phyloP scores from a whole-genome alignment of 2,329 filamentous ascomycete genomes.

The Thelonectria discophora region DNA sequence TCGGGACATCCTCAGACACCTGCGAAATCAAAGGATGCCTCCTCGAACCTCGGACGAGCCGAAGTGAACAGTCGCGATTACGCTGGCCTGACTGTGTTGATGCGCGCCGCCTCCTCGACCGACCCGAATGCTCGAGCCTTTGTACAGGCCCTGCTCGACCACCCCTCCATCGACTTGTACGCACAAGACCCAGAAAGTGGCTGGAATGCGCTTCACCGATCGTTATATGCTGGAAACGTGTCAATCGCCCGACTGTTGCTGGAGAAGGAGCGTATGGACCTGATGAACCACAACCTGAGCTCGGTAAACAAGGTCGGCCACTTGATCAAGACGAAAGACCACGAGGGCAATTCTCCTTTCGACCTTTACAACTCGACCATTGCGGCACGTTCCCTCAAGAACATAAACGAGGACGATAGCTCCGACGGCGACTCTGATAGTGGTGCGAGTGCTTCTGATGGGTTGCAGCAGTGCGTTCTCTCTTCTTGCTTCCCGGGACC shows the following conservation, averaged over 20 bases:
- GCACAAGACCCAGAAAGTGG: conserved; percentile 89
- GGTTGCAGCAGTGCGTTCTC: conserved; percentile 42
- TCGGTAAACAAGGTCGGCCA: conserved; percentile 72
- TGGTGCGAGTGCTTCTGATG: conserved; percentile 55
- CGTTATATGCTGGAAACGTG: conserved; percentile 89
- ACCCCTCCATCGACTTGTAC: conserved; percentile 86
- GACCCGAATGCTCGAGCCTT: conserved; percentile 76
- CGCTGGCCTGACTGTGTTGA: conserved; percentile 81
- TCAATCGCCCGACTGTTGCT: conserved; percentile 85
- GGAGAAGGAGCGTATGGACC: conserved; percentile 75
- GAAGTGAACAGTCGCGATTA: conserved; percentile 89
- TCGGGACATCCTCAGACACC: conserved; percentile 58
- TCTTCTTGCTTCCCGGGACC: neutral
- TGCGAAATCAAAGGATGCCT: conserved; percentile 56
- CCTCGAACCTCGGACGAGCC: conserved; percentile 57
- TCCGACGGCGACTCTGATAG: conserved; percentile 64
- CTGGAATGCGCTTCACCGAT: conserved; percentile 94
- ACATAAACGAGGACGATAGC: conserved; percentile 55
- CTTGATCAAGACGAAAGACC: conserved; percentile 93
- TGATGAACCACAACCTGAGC: conserved; percentile 66
- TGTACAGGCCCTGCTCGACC: conserved; percentile 79
- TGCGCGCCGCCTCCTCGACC: conserved; percentile 83
- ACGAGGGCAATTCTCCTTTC: conserved; percentile 93
- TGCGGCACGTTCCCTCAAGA: conserved; percentile 73
- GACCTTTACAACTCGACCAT: conserved; percentile 93